A percentile compares a stretch with the other conserved stretches of the same genome.
Conservation (phyloP, 2,329 filamentous ascomycete genomes). For the Pseudodiploospora longispora region DNA sequence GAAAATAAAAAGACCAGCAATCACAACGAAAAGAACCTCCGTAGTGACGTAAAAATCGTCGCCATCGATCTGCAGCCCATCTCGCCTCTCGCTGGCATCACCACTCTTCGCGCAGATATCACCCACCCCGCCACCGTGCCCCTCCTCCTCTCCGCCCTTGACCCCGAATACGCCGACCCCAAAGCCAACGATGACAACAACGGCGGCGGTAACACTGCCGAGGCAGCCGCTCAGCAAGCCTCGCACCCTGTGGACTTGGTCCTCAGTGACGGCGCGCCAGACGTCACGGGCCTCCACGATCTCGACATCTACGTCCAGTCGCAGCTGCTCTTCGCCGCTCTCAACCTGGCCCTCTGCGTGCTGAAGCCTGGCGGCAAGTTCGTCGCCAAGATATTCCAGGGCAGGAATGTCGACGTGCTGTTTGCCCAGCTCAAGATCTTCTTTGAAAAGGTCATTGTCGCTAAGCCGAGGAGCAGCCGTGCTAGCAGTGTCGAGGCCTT, state of each 20-base stretch:
- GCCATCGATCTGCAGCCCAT: conserved; percentile 95
- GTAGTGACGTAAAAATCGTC: conserved; percentile 82
- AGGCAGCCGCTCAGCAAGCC: conserved; percentile 37
- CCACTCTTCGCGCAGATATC: conserved; percentile 87
- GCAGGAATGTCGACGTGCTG: conserved; percentile 88
- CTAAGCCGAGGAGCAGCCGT: conserved; percentile 89
- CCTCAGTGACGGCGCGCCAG: conserved; percentile 88
- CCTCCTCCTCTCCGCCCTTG: conserved; percentile 74
- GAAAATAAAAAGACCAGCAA: too few species aligned
- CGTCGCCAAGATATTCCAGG: conserved; percentile 95
- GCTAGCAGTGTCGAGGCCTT: conserved; percentile 96
- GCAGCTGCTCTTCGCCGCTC: conserved; percentile 85
- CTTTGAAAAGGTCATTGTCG: conserved; percentile 76
- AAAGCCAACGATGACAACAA: too few species aligned
- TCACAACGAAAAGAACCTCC: conserved; percentile 21
- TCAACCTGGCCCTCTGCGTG: conserved; percentile 89
- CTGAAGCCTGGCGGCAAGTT: conserved; percentile 90
- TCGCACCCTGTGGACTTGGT: conserved; percentile 84
- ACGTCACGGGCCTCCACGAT: conserved; percentile 94
- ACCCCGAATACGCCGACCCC: conserved; percentile 52
- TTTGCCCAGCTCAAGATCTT: conserved; percentile 91
- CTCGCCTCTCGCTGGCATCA: conserved; percentile 85
- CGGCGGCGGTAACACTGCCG: conserved; percentile 12
- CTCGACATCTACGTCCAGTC: conserved; percentile 97
- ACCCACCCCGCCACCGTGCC: conserved; percentile 95